These are phyloP conservation scores for Lavandula angustifolia DNA, from an alignment of 257 asterid species.

Conservation along the genomic window DNA sequence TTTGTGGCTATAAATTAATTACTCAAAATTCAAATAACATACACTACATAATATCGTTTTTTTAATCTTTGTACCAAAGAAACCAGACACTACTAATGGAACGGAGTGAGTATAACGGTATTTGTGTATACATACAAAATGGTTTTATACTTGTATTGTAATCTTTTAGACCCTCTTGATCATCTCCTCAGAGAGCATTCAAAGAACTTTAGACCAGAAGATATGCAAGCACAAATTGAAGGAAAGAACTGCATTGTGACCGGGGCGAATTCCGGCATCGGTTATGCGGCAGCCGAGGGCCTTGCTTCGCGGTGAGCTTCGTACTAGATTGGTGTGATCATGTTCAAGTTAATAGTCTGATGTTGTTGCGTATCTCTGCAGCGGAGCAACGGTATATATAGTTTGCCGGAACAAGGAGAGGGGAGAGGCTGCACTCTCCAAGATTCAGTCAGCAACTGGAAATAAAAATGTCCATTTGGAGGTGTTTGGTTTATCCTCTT, in stretches of 20 bases:
- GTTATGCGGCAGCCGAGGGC: constrained; percentile 86
- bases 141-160: too few relatives aligned
- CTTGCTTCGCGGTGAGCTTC: constrained; percentile 74
- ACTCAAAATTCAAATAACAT: too few relatives aligned
- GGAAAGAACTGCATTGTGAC: constrained; percentile 91
- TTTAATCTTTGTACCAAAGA: too few relatives aligned
- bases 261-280: constrained; percentile 95
- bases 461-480: constrained; percentile 76
- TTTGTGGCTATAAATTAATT: too few relatives aligned
- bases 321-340: constrained; percentile 7
- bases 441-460: constrained; percentile 68
- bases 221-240: constrained; percentile 62
- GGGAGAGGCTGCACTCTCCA: constrained; percentile 82
- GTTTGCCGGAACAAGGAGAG: constrained; percentile 86
- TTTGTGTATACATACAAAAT: too few relatives aligned
- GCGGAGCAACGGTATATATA: constrained; percentile 85
- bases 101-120: too few relatives aligned
- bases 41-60: too few relatives aligned
- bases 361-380: constrained; percentile 32
- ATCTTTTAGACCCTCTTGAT: too few relatives aligned
- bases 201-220: constrained; percentile 68
- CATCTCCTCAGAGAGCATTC: constrained; percentile 65
- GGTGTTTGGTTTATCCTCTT: constrained; percentile 41
- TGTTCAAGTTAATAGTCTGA: neutral
- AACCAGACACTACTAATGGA: too few relatives aligned